phyloP scores from a whole-genome alignment of 768 basidiomycete species.

The Daedaleopsis nitida region DNA sequence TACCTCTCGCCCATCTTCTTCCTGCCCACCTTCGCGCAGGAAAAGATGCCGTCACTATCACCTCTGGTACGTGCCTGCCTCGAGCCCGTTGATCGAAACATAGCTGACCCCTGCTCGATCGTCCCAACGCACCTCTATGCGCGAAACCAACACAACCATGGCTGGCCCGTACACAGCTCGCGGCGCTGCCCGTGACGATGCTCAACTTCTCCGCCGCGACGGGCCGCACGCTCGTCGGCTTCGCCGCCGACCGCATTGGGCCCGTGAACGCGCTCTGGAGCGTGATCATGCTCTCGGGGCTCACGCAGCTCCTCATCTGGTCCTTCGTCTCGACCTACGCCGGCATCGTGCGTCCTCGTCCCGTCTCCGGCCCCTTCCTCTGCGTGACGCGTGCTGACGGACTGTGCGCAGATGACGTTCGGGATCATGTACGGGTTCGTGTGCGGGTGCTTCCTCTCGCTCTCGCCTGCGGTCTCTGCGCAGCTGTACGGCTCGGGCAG shows the following conservation, averaged over 20 bases:
- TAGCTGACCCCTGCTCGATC: too few species aligned
- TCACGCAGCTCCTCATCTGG: constrained; percentile 26
- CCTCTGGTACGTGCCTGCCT: constrained; percentile 9
- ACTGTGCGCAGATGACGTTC: constrained; percentile 29
- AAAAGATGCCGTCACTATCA: constrained; percentile 13
- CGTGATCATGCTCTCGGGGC: constrained; percentile 22
- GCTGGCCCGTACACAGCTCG: constrained; percentile 12
- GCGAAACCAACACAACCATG: too few species aligned
- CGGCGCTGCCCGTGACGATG: constrained; percentile 18
- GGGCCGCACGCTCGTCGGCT: constrained; percentile 24
- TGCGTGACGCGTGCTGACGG: not conserved
- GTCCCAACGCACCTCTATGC: too few species aligned
- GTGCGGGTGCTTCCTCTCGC: constrained; percentile 39
- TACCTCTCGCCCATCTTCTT: constrained; percentile 25
- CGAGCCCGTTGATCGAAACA: not conserved
- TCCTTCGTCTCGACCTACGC: constrained; percentile 22
- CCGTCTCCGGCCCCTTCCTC: not conserved
- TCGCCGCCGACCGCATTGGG: constrained; percentile 23
- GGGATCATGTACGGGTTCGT: constrained; percentile 38
- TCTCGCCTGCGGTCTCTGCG: constrained; percentile 35
- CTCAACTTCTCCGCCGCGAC: constrained; percentile 23
- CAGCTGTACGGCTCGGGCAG: constrained; percentile 25
- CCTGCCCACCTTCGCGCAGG: constrained; percentile 17
- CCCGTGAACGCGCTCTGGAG: constrained; percentile 24
- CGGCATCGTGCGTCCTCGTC: constrained; percentile 23